Percentiles rank a stretch among this genome's conserved stretches.
These are phyloP conservation scores for Vaccinium corymbosum DNA, from an alignment of 148 eudicot species.

Conservation along the genomic window DNA sequence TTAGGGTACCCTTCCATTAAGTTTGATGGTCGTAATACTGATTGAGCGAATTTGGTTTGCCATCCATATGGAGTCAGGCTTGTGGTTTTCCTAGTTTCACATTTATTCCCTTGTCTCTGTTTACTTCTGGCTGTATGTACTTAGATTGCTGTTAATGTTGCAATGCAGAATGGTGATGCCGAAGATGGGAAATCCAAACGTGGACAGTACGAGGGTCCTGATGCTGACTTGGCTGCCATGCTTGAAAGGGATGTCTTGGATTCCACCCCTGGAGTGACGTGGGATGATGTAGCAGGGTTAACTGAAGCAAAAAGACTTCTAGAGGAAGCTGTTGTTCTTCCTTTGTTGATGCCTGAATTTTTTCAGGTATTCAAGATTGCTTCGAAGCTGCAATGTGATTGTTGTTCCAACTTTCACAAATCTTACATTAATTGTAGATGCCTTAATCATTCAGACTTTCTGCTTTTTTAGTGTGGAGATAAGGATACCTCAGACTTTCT, in stretches of 20 bases:
- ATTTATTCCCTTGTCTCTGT: not conserved
- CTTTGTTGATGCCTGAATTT: constrained; percentile 97
- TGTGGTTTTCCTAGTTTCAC: not conserved
- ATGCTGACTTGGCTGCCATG: constrained; percentile 96
- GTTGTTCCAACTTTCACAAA: not conserved
- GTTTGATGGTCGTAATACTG: not conserved
- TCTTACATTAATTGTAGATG: not conserved
- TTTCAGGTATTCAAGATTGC: constrained; percentile 62
- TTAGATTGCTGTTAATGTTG: constrained; percentile 9
- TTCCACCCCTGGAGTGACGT: constrained; percentile 87
- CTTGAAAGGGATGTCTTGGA: constrained; percentile 99
- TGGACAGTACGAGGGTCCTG: constrained; percentile 94
- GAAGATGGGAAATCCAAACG: constrained; percentile 94
- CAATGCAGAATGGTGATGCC: constrained; percentile 69
- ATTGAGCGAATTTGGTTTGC: not conserved
- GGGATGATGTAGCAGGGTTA: constrained; percentile 98
- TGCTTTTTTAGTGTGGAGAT: not conserved
- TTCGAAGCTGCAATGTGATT: constrained; percentile 1
- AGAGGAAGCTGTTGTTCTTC: constrained; percentile 99
- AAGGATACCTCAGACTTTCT: not conserved
- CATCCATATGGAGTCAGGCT: not conserved
- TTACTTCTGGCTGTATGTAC: not conserved
- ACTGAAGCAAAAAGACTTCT: constrained; percentile 96
- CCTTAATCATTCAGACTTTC: not conserved
- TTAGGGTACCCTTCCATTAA: not conserved